Evolutionary conservation across 169 alveolate species (phyloP).

Genomic region (Eimeria maxima): DNA sequence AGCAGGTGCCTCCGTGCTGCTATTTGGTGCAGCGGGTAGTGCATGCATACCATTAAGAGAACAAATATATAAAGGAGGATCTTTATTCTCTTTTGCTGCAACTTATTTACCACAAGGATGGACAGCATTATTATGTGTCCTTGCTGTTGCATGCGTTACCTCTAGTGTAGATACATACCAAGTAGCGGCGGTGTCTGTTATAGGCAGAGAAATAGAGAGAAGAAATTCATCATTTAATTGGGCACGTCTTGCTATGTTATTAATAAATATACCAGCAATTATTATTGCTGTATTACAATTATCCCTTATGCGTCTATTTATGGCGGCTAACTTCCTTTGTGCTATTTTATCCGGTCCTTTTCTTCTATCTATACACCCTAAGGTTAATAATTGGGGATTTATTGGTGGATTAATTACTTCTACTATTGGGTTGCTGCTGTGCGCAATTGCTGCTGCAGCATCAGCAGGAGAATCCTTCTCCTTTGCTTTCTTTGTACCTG

Average conservation of each 20-base stretch:
- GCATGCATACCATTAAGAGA: conserved; percentile 24
- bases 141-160: conserved; percentile 82
- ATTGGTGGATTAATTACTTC: conserved; percentile 30
- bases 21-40: conserved; percentile 72
- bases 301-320: conserved; percentile 31
- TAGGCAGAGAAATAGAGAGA: conserved; percentile 56
- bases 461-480: neutral
- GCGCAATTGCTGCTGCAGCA: neutral
- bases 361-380: conserved; percentile 32
- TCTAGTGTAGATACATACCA: conserved; percentile 83
- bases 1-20: conserved; percentile 35
- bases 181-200: conserved; percentile 71
- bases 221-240: conserved; percentile 57
- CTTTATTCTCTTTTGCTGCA: conserved; percentile 59
- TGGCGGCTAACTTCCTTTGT: conserved; percentile 75
- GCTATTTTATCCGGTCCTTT: conserved; percentile 74
- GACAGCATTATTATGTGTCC: conserved; percentile 63
- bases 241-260: conserved; percentile 73
- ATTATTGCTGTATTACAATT: conserved; percentile 45
- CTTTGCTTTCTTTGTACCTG: conserved; percentile 68
- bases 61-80: neutral
- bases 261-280: conserved; percentile 79
- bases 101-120: conserved; percentile 25
- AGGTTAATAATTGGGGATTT: neutral
- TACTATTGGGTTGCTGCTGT: neutral